phyloP scores from a whole-genome alignment of 768 basidiomycete genomes.

The Hemileccinum rubropunctum region DNA sequence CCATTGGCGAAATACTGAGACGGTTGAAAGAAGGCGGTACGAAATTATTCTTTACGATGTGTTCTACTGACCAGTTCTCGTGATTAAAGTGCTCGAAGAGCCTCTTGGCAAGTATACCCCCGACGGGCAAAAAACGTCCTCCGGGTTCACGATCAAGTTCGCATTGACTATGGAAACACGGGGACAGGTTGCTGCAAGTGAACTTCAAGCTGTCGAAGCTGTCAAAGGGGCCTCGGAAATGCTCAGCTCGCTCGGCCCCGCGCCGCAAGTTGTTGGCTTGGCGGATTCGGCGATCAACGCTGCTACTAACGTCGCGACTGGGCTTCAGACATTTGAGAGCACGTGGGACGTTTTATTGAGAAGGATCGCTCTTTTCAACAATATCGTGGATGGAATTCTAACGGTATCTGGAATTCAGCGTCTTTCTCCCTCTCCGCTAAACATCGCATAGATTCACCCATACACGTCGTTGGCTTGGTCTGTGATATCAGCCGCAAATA shows the following conservation, averaged over 20 bases:
- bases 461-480: constrained; percentile 4
- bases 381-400: constrained; percentile 8
- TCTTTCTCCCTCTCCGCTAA: background rate
- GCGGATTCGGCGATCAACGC: background rate
- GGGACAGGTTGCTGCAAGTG: background rate
- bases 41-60: background rate
- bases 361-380: constrained; percentile 13
- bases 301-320: background rate
- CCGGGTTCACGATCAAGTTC: constrained; percentile 15
- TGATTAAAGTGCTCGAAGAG: constrained; percentile 16
- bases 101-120: constrained; percentile 1
- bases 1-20: constrained; percentile 7
- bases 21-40: constrained; percentile 15
- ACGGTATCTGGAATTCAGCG: constrained; percentile 3
- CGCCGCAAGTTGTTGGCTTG: background rate
- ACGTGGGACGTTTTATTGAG: constrained; percentile 15
- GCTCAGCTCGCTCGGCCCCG: background rate
- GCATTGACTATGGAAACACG: background rate
- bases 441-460: constrained; percentile 2
- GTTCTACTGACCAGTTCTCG: background rate
- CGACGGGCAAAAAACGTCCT: background rate
- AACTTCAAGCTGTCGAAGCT: constrained; percentile 15
- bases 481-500: background rate
- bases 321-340: constrained; percentile 15
- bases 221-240: constrained; percentile 4